phyloP scores from a whole-genome alignment of 1,139 yeast genomes.

The Lodderomyces margitis region DNA sequence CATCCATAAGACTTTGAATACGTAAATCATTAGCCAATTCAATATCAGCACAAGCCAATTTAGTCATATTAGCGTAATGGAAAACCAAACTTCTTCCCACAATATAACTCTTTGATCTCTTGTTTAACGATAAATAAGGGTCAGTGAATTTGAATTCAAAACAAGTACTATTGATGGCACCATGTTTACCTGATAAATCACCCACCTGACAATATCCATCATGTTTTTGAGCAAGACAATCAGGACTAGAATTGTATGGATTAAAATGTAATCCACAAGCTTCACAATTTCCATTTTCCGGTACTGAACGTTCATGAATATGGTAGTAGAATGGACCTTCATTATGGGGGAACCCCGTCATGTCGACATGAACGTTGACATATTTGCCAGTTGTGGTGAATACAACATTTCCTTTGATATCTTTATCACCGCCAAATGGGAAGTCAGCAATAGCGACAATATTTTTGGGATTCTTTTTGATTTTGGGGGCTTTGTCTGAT shows the following conservation, averaged over 20 bases:
- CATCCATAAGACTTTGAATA: conserved; percentile 26
- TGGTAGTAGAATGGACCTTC: conserved; percentile 64
- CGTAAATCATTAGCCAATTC: conserved; percentile 29
- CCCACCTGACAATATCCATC: conserved; percentile 60
- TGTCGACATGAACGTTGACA: conserved; percentile 59
- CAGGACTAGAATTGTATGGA: conserved; percentile 47
- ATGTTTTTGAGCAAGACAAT: conserved; percentile 43
- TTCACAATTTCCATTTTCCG: conserved; percentile 45
- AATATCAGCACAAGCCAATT: conserved; percentile 60
- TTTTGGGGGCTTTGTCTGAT: conserved; percentile 34
- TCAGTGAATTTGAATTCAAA: conserved; percentile 53
- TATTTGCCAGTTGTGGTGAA: conserved; percentile 47
- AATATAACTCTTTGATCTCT: conserved; percentile 45
- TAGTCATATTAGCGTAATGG: conserved; percentile 48
- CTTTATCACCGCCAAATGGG: conserved; percentile 42
- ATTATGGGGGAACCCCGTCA: conserved; percentile 52
- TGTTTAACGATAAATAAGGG: conserved; percentile 52
- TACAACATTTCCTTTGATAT: conserved; percentile 49
- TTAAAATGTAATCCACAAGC: conserved; percentile 52
- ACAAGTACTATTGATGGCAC: conserved; percentile 54
- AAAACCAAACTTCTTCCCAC: conserved; percentile 54
- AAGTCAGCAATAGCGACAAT: conserved; percentile 58
- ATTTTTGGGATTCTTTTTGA: conserved; percentile 41
- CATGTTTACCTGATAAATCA: conserved; percentile 65
- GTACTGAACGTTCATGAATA: conserved; percentile 51